A percentile compares a stretch with the other conserved stretches of the same genome.
Conservation (phyloP, 1,284 basidiomycete genomes). For the Prillingera fragicola region DNA sequence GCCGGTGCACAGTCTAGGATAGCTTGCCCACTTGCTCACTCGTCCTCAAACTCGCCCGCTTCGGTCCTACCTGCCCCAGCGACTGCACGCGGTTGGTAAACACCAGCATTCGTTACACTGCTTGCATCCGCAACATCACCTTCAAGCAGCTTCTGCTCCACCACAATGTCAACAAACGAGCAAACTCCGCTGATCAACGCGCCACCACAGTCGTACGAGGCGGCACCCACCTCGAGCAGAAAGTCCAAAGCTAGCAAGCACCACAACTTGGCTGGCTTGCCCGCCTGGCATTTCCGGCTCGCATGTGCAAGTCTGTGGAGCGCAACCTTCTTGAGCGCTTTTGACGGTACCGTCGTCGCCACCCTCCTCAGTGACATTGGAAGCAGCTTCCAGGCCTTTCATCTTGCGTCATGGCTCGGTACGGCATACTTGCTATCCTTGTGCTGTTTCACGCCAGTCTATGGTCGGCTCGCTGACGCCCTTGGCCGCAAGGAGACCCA, state of each 20-base stretch:
- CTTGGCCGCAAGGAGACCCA: slow-evolving; percentile 69
- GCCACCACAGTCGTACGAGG: not conserved
- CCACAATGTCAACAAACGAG: too few species aligned
- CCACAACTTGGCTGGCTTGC: slow-evolving; percentile 38
- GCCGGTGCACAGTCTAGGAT: too few species aligned
- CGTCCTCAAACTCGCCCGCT: too few species aligned
- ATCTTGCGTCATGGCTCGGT: slow-evolving; percentile 68
- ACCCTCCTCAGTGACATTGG: slow-evolving; percentile 55
- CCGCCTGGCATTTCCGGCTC: slow-evolving; percentile 30
- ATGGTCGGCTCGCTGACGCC: slow-evolving; percentile 80
- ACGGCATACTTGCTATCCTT: slow-evolving; percentile 61
- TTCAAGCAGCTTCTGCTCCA: too few species aligned
- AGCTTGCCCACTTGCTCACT: too few species aligned
- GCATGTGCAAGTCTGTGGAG: slow-evolving; percentile 33
- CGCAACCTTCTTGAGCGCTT: slow-evolving; percentile 60
- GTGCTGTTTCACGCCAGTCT: slow-evolving; percentile 80
- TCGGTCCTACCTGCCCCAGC: too few species aligned
- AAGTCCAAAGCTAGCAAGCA: slow-evolving; percentile 11
- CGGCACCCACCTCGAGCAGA: not conserved
- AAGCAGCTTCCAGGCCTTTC: slow-evolving; percentile 40
- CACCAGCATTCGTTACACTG: too few species aligned
- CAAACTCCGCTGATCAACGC: not conserved
- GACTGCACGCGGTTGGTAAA: too few species aligned
- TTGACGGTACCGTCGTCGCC: slow-evolving; percentile 60
- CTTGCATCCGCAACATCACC: too few species aligned